A percentile compares a stretch with the other conserved stretches of the same genome.
Evolutionary conservation across 129 eudicot genomes (phyloP).

Genomic region (Lonicera japonica): DNA sequence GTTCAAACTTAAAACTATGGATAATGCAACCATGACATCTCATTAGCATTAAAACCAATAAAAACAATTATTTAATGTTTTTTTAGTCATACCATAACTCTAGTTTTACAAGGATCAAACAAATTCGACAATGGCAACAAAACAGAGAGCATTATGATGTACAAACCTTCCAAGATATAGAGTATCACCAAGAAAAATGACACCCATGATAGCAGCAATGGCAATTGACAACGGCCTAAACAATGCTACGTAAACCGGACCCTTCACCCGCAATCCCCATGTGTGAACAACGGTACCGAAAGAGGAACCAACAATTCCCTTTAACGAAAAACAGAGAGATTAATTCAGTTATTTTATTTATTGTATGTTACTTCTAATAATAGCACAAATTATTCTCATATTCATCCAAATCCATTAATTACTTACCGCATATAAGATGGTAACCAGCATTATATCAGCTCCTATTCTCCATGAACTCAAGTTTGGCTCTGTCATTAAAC

Average conservation of each 20-base stretch:
- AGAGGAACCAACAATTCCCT: conserved; percentile 11
- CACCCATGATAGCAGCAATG: conserved; percentile 19
- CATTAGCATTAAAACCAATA: too few species aligned
- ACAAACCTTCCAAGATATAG: conserved; percentile 30
- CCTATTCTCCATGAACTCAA: background rate
- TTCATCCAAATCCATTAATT: background rate
- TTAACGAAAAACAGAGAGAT: background rate
- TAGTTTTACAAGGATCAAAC: too few species aligned
- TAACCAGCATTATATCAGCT: background rate
- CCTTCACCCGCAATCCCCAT: conserved; percentile 22
- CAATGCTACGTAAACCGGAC: conserved; percentile 23
- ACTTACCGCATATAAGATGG: conserved; percentile 1
- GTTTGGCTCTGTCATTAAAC: background rate
- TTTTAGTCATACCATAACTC: too few species aligned
- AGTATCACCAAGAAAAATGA: conserved; percentile 18
- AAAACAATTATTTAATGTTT: too few species aligned
- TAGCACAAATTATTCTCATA: background rate
- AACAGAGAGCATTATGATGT: background rate
- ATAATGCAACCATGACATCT: too few species aligned
- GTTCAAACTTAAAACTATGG: too few species aligned
- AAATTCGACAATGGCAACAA: too few species aligned
- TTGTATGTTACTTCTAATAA: background rate
- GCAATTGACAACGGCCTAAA: conserved; percentile 22
- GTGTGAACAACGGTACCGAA: conserved; percentile 7
- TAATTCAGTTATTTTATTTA: background rate